Evolutionary conservation across 306 rosid genomes (phyloP), one percentile per base, ranked within the genome.

Genomic region (Begonia peltatifolia): DNA sequence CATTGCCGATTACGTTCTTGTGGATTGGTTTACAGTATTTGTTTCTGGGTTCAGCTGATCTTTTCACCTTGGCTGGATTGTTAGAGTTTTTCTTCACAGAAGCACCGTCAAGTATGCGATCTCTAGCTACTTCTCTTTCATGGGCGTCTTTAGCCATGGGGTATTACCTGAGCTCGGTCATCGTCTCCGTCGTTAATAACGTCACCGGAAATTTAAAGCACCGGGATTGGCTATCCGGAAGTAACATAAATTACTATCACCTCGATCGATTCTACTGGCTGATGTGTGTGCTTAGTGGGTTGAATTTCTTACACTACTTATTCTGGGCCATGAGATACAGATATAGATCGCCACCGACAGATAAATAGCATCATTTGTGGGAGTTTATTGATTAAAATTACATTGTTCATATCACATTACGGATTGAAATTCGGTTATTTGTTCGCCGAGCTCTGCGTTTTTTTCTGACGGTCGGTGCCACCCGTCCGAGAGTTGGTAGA

Each of bases 131-230:
- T 41, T 74, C 99, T 13, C 92, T 90, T 20, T 78, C 99, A 1
- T 90, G 88, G 88, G 95, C 95, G 6, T 86, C 95, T 46, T 57
- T 85, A 69, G 99, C 95, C 11, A 57, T 90, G 81, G 99, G 99
- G 0, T 90, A 80, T 63, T 90, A 83, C 20, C 84, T 90, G 1
- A 86, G 99, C 79, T 76, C 99, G 9, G 81, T 74, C 41, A 69
- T 90, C 49, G 94, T 90, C 4, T 83, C 92, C 5, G 35, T 86
- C 20, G 94, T 90, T 0, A 85, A 86, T 25, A 56, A 68, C n/a
- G 76, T 65, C 59, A 80, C 88, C 5, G 76, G 77, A 10, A 61
- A 12, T 48, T 67, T 68, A 25, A 22, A 9, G 3, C 73, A 67
- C 55, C 66, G 14, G 12, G 71, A 83, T 35, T 90, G 99, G 99